Evolutionary conservation across 768 basidiomycete genomes (phyloP), one percentile per base, ranked within the genome.

Genomic region (Astraeus odoratus): DNA sequence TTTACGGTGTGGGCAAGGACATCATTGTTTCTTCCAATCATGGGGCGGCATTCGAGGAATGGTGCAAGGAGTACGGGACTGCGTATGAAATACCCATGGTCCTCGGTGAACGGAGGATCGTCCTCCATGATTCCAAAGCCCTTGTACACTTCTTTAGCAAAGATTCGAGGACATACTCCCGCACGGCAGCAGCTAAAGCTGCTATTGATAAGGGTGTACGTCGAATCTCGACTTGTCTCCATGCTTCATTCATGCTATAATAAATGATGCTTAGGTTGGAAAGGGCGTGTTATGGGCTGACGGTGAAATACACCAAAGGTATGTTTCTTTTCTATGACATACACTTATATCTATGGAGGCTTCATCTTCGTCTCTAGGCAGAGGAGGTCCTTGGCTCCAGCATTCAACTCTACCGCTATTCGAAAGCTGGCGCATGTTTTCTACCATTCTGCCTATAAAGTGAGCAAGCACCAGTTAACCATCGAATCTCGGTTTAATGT

Each of bases 111-210:
- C 56, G 46, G 5, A 49, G 56, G 5, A 48, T 75, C 19, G 51
- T 72, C 1, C 53, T 76, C 5, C 59, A 63, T 39, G 74, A 75
- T 47, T 68, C 70, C 3, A 75, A 69, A 55, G 75, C 78, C 0
- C 59, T 72, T 23, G 61, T 67, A 1, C 74, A 78, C 51, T 72
- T 76, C 42, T 75, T 69, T 51, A 59, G 73, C 1, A 67, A 58
- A 44, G 77, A 78, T 42, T 75, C 75, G 0, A 73, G 61, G 37
- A 63, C 58, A 0, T 80, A 80, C 52, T 58, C 68, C 0, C 67
- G 68, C 37, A 66, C 66, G 1, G 58, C 54, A 4, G 53, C 71
- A 27, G 49, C 60, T 4, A 65, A 59, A 23, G 35, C 56, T 0
- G 65, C 69, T 27, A 68, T 75, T 12, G 66, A 67, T 24, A 49